Base-by-base conservation (phyloP, 805 yeast genomes). In the Zygoascus ofunaensis region DNA sequence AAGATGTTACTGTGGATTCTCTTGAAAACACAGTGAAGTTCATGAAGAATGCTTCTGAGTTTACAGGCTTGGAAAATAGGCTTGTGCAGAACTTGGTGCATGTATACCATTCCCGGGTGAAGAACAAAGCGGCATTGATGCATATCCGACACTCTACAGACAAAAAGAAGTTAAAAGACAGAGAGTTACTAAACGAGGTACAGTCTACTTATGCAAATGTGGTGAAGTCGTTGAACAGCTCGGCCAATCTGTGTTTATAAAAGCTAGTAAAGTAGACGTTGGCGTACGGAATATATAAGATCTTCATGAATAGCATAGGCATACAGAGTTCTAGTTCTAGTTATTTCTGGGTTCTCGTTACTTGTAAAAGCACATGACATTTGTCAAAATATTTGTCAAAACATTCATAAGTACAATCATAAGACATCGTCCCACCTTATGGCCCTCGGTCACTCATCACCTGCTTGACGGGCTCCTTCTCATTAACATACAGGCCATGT, bases 381-480 rank as follows among this genome's bases (percentile, higher is more conserved):
- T n/a, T n/a, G n/a, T n/a, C n/a, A n/a, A n/a, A n/a, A n/a, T n/a
- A n/a, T n/a, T n/a, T n/a, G n/a, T n/a, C n/a, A n/a, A n/a, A n/a
- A n/a, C n/a, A n/a, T n/a, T n/a, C n/a, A n/a, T n/a, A n/a, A n/a
- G n/a, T n/a, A n/a, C n/a, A n/a, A n/a, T n/a, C n/a, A n/a, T n/a
- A n/a, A n/a, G n/a, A n/a, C n/a, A n/a, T n/a, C n/a, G n/a, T n/a
- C n/a, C n/a, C n/a, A n/a, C n/a, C n/a, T 37, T 37, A 49, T 15
- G 49, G 45, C n/a, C 47, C 52, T 24, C 37, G 40, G 19, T 49
- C 52, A 42, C 56, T 55, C 51, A 63, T 46, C 2, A 90, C 97
- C 65, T 84, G 87, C 62, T 89, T 87, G 41, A 90, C 97, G 1
- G 97, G 97, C 62, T 90, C 97, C 8, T 85, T 77, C 55, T 86